Base-by-base conservation (phyloP, 257 asterid genomes). In the Capsicum pubescens region DNA sequence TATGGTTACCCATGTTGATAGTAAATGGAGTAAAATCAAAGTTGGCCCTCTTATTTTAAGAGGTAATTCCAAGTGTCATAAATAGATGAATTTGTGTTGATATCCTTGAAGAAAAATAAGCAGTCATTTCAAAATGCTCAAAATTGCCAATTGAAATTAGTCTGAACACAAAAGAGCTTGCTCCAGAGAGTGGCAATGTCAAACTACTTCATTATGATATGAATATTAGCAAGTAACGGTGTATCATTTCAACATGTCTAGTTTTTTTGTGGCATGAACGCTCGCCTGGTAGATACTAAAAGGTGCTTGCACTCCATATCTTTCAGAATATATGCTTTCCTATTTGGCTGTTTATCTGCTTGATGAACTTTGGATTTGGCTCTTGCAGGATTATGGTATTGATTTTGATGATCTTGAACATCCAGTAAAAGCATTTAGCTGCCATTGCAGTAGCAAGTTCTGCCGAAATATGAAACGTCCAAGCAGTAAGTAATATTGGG, bases 351-450 rank as follows among this genome's bases (percentile, higher is more conserved):
- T 58, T 39, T 82, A 61, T 83, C 82, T 14, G 63, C 84, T 35
- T 81, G 84, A 80, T 77, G 44, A 77, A 77, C 64, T 54, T 77
- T 32, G 21, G 26, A 14, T 54, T 54, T 77, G 82, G 16, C 16
- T 77, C 32, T 89, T 87, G 87, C 97, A 95, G 97, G 99, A 95
- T 85, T 95, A 95, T 85, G 98, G 99, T 70, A 92, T 94, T 80
- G 99, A 95, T 81, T 94, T 95, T 91, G 99, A 95, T 63, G 99
- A 95, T 87, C 88, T 89, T 39, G 98, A 91, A 59, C 93, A 92
- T 87, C 99, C 97, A 17, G 87, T 93, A 11, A 92, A 94, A 92
- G 95, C 97, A 15, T 95, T 95, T 70, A 50, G 69, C 78, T 95
- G 99, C 88, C 90, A 87, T 55, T 95, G 99, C 84, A 93, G 97